Evolutionary conservation across 2,329 filamentous ascomycete species (phyloP), one percentile per base, ranked within the genome.

Genomic region (Scedosporium apiospermum): DNA sequence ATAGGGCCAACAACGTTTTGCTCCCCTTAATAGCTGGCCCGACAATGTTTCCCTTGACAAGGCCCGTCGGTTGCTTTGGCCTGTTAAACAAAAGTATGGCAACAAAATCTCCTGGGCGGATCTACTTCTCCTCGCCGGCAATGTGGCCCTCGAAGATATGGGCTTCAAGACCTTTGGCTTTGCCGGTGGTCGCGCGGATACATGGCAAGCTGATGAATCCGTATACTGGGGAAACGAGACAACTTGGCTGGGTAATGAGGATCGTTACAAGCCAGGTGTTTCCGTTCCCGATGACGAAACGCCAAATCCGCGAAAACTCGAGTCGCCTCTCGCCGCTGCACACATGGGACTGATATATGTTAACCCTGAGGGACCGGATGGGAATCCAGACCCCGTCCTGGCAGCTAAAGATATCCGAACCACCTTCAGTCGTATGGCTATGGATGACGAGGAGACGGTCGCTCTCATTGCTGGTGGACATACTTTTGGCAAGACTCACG

Each of bases 61-160:
- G 82, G 89, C 88, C 30, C 88, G 89, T 63, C 88, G 89, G 66
- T 83, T 92, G 63, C 78, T 92, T 51, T 91, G 88, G 87, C 89
- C 89, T 63, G 86, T 92, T 77, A 92, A 92, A 83, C 88, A 90
- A 68, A 92, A 92, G 81, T 92, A 92, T 67, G 89, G 89, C 73
- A 85, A 85, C 80, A 90, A 89, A 79, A 88, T 92, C 74, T 92
- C 89, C 0, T 92, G 89, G 89, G 86, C 88, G 23, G 89, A 92
- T 71, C 76, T 92, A 64, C 73, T 88, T 58, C 79, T 91, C 63
- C 82, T 92, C 61, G 83, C 87, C 34, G 89, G 89, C 66, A 91
- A 91, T 72, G 88, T 91, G n/a, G 88, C 89, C 58, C 81, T 92
- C 66, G 89, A 92, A 76, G 84, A 83, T 65, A 91, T 90, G 87